A percentile compares a stretch with the other conserved stretches of the same genome.
Evolutionary conservation across 176 grass and related monocot genomes (phyloP).

Genomic region (Leersia perrieri): DNA sequence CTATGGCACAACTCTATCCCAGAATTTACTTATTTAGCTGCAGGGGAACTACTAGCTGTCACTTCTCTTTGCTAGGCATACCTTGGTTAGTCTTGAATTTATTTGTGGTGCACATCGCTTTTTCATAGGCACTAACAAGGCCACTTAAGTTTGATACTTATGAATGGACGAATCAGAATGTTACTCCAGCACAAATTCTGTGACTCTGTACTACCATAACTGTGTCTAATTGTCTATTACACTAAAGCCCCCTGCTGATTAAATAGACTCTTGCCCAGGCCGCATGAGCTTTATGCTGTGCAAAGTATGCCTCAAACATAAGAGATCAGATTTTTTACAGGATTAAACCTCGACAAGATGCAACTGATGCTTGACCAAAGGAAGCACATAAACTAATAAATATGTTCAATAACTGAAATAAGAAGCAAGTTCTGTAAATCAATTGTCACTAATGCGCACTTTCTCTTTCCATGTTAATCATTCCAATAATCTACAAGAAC

Average conservation of each 20-base stretch:
- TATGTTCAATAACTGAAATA: not conserved
- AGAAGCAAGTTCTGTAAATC: not conserved
- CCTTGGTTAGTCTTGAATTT: not conserved
- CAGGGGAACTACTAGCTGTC: not conserved
- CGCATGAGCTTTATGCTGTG: not conserved
- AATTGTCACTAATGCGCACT: not conserved
- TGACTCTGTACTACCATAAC: not conserved
- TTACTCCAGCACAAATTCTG: not conserved
- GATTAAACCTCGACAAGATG: not conserved
- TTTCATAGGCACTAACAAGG: not conserved
- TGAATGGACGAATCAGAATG: not conserved
- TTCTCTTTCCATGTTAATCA: not conserved
- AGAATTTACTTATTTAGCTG: not conserved
- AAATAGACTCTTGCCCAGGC: not conserved
- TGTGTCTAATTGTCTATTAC: not conserved
- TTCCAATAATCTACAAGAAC: not conserved
- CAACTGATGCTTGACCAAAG: not conserved
- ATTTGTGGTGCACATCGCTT: not conserved
- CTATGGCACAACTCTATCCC: not conserved
- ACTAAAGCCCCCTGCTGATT: not conserved
- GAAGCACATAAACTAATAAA: not conserved
- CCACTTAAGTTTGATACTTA: not conserved
- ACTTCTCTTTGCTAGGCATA: not conserved
- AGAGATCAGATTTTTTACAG: not conserved
- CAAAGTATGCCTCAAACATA: not conserved